phyloP scores from a whole-genome alignment of 257 asterid genomes.

The Penstemon eatonii region DNA sequence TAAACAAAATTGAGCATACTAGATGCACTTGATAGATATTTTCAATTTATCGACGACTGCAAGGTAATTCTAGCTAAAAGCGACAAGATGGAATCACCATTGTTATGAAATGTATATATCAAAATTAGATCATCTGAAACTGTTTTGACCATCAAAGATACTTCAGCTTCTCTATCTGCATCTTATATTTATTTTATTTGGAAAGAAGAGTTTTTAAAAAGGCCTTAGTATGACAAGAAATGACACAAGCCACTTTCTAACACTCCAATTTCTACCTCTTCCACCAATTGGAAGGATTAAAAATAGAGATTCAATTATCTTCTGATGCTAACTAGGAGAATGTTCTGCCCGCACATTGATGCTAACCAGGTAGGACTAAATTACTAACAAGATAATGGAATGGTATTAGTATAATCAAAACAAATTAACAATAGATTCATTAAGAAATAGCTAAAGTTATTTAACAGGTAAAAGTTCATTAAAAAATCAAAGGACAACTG shows the following conservation, averaged over 20 bases:
- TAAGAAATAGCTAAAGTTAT: neutral
- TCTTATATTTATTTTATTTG: neutral
- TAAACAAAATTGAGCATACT: neutral
- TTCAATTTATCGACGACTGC: neutral
- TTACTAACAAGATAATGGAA: too few species aligned
- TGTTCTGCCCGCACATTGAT: neutral
- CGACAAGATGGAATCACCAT: neutral
- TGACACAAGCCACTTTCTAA: neutral
- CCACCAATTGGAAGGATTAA: neutral
- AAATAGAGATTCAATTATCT: too few species aligned
- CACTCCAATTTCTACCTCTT: constrained; percentile 1
- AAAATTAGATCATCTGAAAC: neutral
- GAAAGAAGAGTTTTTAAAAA: neutral
- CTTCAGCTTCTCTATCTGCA: neutral
- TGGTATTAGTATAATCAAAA: too few species aligned
- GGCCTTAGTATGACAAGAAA: neutral
- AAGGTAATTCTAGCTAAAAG: constrained; percentile 7
- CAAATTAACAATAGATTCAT: too few species aligned
- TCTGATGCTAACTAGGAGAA: too few species aligned
- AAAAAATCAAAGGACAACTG: neutral
- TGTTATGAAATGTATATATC: neutral
- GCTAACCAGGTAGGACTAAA: neutral
- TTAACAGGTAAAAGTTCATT: constrained; percentile 18
- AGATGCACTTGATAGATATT: neutral
- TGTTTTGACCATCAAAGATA: neutral